Conservation (phyloP, 352 stramenopile species). For the Phytophthora pinifolia region DNA sequence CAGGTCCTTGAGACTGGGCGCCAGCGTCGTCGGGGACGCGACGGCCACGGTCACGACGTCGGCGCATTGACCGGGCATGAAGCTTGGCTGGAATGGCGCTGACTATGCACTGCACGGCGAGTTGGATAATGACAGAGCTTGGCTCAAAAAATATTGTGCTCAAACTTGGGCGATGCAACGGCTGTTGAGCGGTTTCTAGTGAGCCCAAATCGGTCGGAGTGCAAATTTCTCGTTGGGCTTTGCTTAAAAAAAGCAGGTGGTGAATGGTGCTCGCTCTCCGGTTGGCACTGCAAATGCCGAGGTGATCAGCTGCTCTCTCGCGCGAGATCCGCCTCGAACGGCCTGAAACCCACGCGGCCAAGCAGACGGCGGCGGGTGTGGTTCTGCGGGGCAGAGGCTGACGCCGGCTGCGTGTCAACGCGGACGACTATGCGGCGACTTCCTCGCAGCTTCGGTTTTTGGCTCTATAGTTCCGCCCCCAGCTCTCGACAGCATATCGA, state of each 20-base stretch:
- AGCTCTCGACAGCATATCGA: slow-evolving; percentile 11
- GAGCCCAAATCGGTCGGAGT: slow-evolving; percentile 8
- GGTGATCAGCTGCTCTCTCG: slow-evolving; percentile 20
- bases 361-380: slow-evolving; percentile 24
- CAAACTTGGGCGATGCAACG: slow-evolving; percentile 21
- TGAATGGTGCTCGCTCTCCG: slow-evolving; percentile 2
- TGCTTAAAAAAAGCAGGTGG: slow-evolving; percentile 27
- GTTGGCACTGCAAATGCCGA: slow-evolving; percentile 21
- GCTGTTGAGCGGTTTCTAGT: slow-evolving; percentile 29
- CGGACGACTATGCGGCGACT: background rate
- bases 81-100: slow-evolving; percentile 10
- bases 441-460: slow-evolving; percentile 11
- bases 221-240: slow-evolving; percentile 28
- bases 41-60: slow-evolving; percentile 21
- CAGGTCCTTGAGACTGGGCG: slow-evolving; percentile 23
- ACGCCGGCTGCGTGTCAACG: slow-evolving; percentile 11
- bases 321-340: slow-evolving; percentile 5
- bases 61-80: slow-evolving; percentile 33
- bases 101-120: slow-evolving; percentile 17
- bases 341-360: slow-evolving; percentile 14
- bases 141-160: slow-evolving; percentile 25
- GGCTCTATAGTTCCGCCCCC: slow-evolving; percentile 21
- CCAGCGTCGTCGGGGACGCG: slow-evolving; percentile 28
- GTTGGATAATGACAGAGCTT: slow-evolving; percentile 30
- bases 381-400: slow-evolving; percentile 11